phyloP scores from a whole-genome alignment of 148 eudicot species.

The Arbutus unedo region DNA sequence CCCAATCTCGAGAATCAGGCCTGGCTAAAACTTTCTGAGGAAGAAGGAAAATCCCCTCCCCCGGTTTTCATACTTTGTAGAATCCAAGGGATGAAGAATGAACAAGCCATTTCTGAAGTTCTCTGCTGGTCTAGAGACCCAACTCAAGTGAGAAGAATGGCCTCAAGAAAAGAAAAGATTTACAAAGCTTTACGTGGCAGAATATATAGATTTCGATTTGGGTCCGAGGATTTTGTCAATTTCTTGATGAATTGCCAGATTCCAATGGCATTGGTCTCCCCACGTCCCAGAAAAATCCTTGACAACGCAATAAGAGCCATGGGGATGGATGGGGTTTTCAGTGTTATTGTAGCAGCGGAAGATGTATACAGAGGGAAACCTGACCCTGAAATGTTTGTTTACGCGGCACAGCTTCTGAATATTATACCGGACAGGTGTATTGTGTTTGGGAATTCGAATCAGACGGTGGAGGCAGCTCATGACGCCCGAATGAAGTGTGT shows the following conservation, averaged over 20 bases:
- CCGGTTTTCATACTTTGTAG: constrained; percentile 51
- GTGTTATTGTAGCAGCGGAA: constrained; percentile 81
- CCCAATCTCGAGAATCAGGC: constrained; percentile 86
- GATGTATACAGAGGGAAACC: constrained; percentile 93
- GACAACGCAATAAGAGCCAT: constrained; percentile 65
- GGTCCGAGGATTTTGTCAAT: constrained; percentile 73
- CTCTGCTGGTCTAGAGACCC: constrained; percentile 96
- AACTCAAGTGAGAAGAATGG: constrained; percentile 49
- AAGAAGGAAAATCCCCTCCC: constrained; percentile 86
- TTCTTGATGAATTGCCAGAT: constrained; percentile 55
- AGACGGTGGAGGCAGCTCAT: constrained; percentile 88
- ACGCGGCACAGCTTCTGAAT: constrained; percentile 71
- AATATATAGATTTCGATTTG: constrained; percentile 62
- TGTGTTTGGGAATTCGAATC: constrained; percentile 90
- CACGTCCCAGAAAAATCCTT: constrained; percentile 66
- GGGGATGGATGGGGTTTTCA: constrained; percentile 72
- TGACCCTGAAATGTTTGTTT: constrained; percentile 93
- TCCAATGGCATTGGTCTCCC: constrained; percentile 94
- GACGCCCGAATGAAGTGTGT: constrained; percentile 95
- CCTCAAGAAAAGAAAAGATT: constrained; percentile 73
- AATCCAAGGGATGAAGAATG: constrained; percentile 91
- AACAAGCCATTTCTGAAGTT: constrained; percentile 90
- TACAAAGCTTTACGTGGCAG: constrained; percentile 70
- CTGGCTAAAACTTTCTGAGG: constrained; percentile 81
- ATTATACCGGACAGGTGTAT: constrained; percentile 89